phyloP scores from a whole-genome alignment of 192 early-diverging fungal species.

The Blastocladiella britannica region DNA sequence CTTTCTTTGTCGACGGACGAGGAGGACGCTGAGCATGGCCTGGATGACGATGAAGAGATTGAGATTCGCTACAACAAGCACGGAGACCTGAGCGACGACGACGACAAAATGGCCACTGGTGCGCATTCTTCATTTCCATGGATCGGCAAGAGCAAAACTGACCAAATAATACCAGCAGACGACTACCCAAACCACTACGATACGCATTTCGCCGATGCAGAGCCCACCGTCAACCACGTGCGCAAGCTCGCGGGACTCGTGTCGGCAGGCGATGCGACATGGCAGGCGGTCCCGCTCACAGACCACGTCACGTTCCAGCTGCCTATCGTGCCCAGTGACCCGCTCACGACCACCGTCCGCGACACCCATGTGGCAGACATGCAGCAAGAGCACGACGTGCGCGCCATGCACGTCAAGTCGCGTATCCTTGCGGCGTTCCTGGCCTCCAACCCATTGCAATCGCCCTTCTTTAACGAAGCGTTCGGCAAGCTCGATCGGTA shows the following conservation, averaged over 20 bases:
- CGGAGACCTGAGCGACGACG: constrained; percentile 10
- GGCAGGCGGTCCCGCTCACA: background rate
- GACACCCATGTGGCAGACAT: constrained; percentile 9
- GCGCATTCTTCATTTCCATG: constrained; percentile 6
- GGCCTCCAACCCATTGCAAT: constrained; percentile 8
- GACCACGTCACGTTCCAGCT: constrained; percentile 1
- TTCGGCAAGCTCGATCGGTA: constrained; percentile 49
- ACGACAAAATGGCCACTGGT: constrained; percentile 8
- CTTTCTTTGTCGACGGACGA: too few relatives aligned
- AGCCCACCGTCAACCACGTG: constrained; percentile 6
- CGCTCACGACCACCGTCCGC: too few relatives aligned
- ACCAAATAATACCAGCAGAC: too few relatives aligned
- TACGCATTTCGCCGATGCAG: constrained; percentile 2
- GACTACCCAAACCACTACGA: background rate
- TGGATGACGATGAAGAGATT: constrained; percentile 13
- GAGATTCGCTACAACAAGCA: constrained; percentile 16
- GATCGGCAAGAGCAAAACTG: too few relatives aligned
- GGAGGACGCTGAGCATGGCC: constrained; percentile 7
- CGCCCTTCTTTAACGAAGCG: constrained; percentile 34
- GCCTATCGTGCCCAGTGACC: too few relatives aligned
- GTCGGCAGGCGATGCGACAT: background rate
- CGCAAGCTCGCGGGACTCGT: constrained; percentile 1
- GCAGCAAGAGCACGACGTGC: constrained; percentile 11
- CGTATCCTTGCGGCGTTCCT: constrained; percentile 2
- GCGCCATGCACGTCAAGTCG: constrained; percentile 10